phyloP scores from a whole-genome alignment of 768 basidiomycete species.

The Rubroboletus pulcherrimus region DNA sequence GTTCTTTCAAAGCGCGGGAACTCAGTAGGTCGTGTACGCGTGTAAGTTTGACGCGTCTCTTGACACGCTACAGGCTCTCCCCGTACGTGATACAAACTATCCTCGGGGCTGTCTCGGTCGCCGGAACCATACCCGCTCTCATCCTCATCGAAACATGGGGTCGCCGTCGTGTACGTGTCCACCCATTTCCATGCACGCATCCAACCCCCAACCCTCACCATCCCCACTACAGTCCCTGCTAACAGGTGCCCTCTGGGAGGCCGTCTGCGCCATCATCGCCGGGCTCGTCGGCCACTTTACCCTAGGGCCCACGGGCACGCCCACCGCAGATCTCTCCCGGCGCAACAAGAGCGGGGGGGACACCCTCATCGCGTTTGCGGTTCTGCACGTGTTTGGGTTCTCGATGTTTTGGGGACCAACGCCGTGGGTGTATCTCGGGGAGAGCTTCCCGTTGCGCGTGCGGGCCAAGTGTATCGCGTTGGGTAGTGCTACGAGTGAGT shows the following conservation, averaged over 20 bases:
- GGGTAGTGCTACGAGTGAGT: slow-evolving; percentile 52
- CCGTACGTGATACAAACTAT: slow-evolving; percentile 73
- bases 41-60: background rate
- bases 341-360: slow-evolving; percentile 49
- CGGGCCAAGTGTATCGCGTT: slow-evolving; percentile 73
- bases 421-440: slow-evolving; percentile 75
- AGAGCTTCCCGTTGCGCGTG: slow-evolving; percentile 77
- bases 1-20: slow-evolving; percentile 53
- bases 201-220: background rate
- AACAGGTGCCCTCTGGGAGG: slow-evolving; percentile 54
- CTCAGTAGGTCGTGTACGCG: slow-evolving; percentile 37
- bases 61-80: slow-evolving; percentile 37
- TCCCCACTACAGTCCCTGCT: background rate
- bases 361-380: slow-evolving; percentile 69
- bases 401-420: slow-evolving; percentile 76
- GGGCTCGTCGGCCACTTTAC: slow-evolving; percentile 70
- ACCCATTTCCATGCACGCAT: slow-evolving; percentile 20
- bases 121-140: slow-evolving; percentile 68
- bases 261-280: slow-evolving; percentile 58
- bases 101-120: slow-evolving; percentile 69
- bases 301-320: slow-evolving; percentile 51
- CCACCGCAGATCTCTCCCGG: slow-evolving; percentile 42
- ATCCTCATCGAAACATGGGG: slow-evolving; percentile 69
- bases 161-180: slow-evolving; percentile 50
- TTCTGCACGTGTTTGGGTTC: slow-evolving; percentile 68